phyloP scores from a whole-genome alignment of 345 rosid species.

The Eucalyptus decipiens region DNA sequence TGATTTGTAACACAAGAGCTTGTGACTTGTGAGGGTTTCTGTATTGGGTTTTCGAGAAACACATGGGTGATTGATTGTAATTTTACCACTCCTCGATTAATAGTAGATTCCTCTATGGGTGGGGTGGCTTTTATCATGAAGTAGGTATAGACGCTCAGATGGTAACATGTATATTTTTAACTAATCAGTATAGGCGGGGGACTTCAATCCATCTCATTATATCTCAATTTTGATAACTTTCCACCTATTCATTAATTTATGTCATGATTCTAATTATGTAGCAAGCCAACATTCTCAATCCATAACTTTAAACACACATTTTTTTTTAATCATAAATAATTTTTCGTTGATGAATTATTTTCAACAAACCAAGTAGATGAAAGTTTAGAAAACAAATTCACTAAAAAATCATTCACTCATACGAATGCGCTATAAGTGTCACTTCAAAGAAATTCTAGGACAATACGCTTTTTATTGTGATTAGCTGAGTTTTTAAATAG shows the following conservation, averaged over 20 bases:
- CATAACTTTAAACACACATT: neutral
- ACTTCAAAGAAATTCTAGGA: neutral
- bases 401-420: neutral
- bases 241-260: neutral
- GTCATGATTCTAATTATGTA: neutral
- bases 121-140: neutral
- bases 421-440: neutral
- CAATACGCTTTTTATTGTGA: neutral
- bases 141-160: neutral
- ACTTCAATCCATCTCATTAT: neutral
- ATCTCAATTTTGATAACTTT: neutral
- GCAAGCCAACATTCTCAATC: neutral
- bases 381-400: neutral
- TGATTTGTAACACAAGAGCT: neutral
- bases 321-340: neutral
- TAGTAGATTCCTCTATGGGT: neutral
- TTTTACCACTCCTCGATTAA: neutral
- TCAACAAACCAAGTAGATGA: neutral
- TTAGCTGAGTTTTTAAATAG: neutral
- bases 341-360: rapidly evolving
- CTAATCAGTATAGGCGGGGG: neutral
- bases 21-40: neutral
- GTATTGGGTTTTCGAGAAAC: neutral
- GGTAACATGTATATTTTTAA: neutral
- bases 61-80: neutral